phyloP scores from a whole-genome alignment of 2,329 filamentous ascomycete genomes.

The Aureobasidium sp. region DNA sequence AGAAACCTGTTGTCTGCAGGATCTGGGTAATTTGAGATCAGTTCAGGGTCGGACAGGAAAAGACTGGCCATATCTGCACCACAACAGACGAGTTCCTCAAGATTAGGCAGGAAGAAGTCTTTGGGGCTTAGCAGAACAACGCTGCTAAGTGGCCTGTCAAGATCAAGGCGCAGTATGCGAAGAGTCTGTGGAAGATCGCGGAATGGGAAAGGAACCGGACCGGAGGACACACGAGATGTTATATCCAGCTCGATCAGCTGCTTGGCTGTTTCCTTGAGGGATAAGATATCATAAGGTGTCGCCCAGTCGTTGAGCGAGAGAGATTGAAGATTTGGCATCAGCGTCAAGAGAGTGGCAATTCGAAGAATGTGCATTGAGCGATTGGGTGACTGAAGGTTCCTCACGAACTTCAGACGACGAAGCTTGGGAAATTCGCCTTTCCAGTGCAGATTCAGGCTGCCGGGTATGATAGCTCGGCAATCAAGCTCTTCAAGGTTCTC shows the following conservation, averaged over 20 bases:
- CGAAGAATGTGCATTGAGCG: neutral
- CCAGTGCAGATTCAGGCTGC: conserved; percentile 4
- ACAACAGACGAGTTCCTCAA: conserved; percentile 11
- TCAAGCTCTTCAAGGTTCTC: conserved; percentile 5
- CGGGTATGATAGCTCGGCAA: neutral
- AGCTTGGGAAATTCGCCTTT: conserved; percentile 12
- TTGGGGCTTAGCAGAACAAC: neutral
- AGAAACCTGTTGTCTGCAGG: conserved; percentile 2
- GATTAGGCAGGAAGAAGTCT: neutral
- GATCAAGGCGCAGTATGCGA: neutral
- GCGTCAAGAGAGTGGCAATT: neutral
- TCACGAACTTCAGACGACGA: neutral
- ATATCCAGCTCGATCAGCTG: conserved; percentile 1
- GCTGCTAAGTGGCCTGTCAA: neutral
- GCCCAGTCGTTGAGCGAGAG: conserved; percentile 9
- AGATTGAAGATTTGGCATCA: conserved; percentile 7
- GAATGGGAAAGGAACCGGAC: neutral
- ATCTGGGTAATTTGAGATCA: neutral
- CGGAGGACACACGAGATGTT: neutral
- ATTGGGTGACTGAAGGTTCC: neutral
- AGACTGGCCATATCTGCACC: conserved; percentile 7
- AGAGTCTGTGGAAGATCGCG: neutral
- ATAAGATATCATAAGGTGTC: neutral
- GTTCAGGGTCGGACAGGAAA: neutral
- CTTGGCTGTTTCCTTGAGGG: neutral